These are phyloP conservation scores for Porcisia hertigi DNA, from an alignment of 208 protist genomes.

Conservation along the genomic window DNA sequence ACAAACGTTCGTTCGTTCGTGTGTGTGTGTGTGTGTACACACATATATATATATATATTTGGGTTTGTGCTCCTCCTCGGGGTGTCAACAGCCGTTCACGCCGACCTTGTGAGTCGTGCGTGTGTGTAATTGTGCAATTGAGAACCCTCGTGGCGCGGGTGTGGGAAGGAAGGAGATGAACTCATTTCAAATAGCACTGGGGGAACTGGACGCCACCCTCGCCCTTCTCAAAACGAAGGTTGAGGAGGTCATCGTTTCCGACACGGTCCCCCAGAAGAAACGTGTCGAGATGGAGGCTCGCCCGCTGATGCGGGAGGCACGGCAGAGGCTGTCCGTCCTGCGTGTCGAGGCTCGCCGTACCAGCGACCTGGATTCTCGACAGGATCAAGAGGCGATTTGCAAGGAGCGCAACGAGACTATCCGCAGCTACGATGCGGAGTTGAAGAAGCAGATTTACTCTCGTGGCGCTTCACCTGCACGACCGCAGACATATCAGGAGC, in stretches of 20 bases:
- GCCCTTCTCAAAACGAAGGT: slow-evolving; percentile 42
- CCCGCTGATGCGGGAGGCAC: slow-evolving; percentile 67
- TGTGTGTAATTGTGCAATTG: no score
- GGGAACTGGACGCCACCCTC: slow-evolving; percentile 52
- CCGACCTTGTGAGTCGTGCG: neutral
- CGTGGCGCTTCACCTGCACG: slow-evolving; percentile 11
- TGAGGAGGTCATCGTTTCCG: slow-evolving; percentile 56
- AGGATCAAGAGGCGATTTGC: slow-evolving; percentile 62
- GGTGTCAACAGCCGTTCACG: neutral
- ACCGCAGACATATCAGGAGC: slow-evolving; percentile 59
- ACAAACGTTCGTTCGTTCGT: neutral
- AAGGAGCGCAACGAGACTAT: slow-evolving; percentile 60
- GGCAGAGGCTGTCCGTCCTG: slow-evolving; percentile 60
- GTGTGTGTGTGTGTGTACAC: neutral
- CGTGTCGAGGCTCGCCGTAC: slow-evolving; percentile 71
- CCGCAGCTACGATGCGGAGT: slow-evolving; percentile 58
- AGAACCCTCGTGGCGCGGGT: neutral
- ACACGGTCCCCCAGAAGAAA: slow-evolving; percentile 64
- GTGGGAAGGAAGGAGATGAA: slow-evolving; percentile 32
- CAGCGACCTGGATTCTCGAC: slow-evolving; percentile 41
- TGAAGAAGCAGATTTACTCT: slow-evolving; percentile 76
- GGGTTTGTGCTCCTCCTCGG: neutral
- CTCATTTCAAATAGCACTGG: slow-evolving; percentile 38
- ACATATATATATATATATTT: neutral
- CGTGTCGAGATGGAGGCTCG: slow-evolving; percentile 59